A percentile compares a stretch with the other conserved stretches of the same genome.
These are phyloP conservation scores for Xylaria castorea DNA, from an alignment of 495 filamentous ascomycete species.

Conservation along the genomic window DNA sequence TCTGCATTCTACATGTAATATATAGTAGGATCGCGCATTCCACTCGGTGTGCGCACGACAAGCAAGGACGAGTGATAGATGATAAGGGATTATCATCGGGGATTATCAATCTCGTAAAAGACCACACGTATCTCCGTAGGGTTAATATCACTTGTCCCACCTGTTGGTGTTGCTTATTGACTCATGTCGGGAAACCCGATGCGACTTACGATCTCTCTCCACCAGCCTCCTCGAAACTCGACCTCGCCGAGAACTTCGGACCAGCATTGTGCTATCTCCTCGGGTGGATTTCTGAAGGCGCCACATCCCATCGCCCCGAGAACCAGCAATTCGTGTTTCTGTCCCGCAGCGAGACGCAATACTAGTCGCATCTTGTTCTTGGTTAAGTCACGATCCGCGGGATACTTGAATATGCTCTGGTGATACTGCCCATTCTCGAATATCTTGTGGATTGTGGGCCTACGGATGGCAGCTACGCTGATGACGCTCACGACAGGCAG, in stretches of 20 bases:
- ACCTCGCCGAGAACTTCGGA: constrained; percentile 61
- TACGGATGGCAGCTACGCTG: constrained; percentile 60
- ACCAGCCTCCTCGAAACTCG: constrained; percentile 68
- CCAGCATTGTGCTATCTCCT: constrained; percentile 63
- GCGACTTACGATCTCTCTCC: constrained; percentile 49
- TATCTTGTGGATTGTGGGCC: constrained; percentile 34
- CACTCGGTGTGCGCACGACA: neutral
- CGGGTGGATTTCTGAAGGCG: constrained; percentile 63
- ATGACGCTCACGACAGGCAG: constrained; percentile 62
- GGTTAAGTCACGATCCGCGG: constrained; percentile 51
- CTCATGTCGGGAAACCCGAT: neutral
- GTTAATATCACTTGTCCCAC: neutral
- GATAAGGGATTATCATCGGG: neutral
- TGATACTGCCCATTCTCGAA: neutral
- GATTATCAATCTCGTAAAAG: neutral
- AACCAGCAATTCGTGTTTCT: constrained; percentile 61
- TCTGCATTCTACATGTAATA: neutral
- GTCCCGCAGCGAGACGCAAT: constrained; percentile 59
- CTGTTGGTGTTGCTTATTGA: neutral
- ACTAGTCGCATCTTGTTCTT: constrained; percentile 65
- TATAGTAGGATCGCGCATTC: neutral
- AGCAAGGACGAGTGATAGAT: neutral
- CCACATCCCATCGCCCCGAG: constrained; percentile 72
- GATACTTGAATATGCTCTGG: constrained; percentile 36
- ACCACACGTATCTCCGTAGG: neutral